Conservation (phyloP, 208 protist species). For the Leptomonas pyrrhocoris region DNA sequence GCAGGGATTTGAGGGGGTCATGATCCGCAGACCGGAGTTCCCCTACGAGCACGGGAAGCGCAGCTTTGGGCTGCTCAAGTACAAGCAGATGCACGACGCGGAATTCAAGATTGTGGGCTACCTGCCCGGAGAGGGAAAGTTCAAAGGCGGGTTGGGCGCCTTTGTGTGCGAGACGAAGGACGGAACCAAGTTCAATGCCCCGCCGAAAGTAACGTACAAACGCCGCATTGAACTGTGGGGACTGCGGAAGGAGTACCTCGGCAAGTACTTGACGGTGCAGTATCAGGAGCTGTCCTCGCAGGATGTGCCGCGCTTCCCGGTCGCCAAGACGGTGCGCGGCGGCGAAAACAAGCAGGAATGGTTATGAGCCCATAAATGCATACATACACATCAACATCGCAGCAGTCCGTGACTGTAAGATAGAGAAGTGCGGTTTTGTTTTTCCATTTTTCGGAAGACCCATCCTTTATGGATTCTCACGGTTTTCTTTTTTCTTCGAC, state of each 20-base stretch:
- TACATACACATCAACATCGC: too few relatives aligned
- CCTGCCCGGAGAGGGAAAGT: constrained; percentile 83
- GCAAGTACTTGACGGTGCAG: constrained; percentile 86
- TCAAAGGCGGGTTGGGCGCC: constrained; percentile 80
- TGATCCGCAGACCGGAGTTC: constrained; percentile 84
- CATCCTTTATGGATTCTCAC: too few relatives aligned
- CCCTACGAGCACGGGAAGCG: constrained; percentile 91
- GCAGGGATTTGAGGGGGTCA: constrained; percentile 90
- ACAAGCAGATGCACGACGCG: constrained; percentile 91
- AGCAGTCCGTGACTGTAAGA: too few relatives aligned
- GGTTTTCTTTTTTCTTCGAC: too few relatives aligned
- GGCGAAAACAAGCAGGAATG: constrained; percentile 62
- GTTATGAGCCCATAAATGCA: constrained; percentile 60
- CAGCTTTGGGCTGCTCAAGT: constrained; percentile 90
- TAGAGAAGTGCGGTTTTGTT: too few relatives aligned
- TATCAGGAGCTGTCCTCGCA: constrained; percentile 87
- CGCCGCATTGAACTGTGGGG: constrained; percentile 68
- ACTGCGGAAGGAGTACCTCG: constrained; percentile 57
- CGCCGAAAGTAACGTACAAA: constrained; percentile 68
- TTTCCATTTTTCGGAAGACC: too few relatives aligned
- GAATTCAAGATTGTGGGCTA: constrained; percentile 90
- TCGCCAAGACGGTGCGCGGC: constrained; percentile 82
- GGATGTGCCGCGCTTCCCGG: constrained; percentile 89
- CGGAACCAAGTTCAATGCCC: constrained; percentile 76
- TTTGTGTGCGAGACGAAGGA: constrained; percentile 86